Base-by-base conservation (phyloP, 768 basidiomycete species). In the Auricularia sp. region DNA sequence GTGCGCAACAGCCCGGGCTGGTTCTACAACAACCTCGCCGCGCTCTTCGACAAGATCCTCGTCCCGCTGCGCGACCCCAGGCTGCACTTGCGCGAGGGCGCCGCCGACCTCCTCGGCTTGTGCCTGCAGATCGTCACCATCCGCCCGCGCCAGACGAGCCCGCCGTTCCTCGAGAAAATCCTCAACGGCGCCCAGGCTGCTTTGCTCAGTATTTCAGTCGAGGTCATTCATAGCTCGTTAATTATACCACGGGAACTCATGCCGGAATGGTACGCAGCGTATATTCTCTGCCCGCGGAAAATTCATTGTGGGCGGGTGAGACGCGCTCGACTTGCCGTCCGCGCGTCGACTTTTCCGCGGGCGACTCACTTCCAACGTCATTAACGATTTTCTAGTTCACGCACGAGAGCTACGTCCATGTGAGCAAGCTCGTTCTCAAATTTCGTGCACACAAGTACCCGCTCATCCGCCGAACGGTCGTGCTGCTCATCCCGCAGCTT, bases 41-140 rank as follows among this genome's bases (percentile, higher is more conserved):
- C 90, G 44, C 90, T 97, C 12, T 87, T 98, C 61, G 93, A 94
- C 73, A 93, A 93, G 74, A 93, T 99, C 64, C 87, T 97, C 67
- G 85, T 89, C 1, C 92, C 95, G 3, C 75, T 99, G 29, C 81
- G 95, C 54, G 97, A 99, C 73, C 81, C 89, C 18, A 86, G 94
- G 62, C 76, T 77, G n/a, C 88, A 93, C 72, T 92, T 98, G 12
- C 80, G 96, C 64, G 96, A 98, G 74, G 90, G 91, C 39, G 93
- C 95, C 0, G 93, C 94, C 0, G 92, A 96, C 69, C 82, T 98
- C 3, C 80, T 99, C n/a, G 91, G 93, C 0, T 90, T 90, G 1
- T 96, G 94, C 73, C 76, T 98, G 60, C 90, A 93, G 69, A 96
- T 98, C 65, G 86, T 96, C 11, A 84, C 84, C 34, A 79, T 83